phyloP scores from a whole-genome alignment of 768 basidiomycete species.

The Clavulina sp. region DNA sequence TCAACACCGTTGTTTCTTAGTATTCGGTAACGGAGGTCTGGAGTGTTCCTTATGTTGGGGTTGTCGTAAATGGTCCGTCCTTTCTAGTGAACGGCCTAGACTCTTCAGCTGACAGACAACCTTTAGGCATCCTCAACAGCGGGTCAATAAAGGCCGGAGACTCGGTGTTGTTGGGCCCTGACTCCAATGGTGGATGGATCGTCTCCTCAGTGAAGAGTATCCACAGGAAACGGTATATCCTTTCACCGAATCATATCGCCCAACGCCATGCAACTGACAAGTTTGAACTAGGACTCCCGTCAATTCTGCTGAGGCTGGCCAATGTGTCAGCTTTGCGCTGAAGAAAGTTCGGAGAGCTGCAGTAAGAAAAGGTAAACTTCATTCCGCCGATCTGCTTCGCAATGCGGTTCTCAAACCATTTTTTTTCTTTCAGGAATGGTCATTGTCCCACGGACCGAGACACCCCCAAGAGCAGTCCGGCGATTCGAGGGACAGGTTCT shows the following conservation, averaged over 20 bases:
- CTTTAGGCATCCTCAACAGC: slow-evolving; percentile 54
- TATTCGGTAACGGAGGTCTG: slow-evolving; percentile 58
- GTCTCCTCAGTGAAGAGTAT: slow-evolving; percentile 73
- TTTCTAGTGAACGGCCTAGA: too few relatives aligned
- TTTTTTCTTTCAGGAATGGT: slow-evolving; percentile 44
- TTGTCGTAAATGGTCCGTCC: slow-evolving; percentile 1
- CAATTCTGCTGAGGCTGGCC: slow-evolving; percentile 73
- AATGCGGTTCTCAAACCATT: neutral
- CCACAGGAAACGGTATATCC: slow-evolving; percentile 64
- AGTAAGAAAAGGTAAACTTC: slow-evolving; percentile 48
- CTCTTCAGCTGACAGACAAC: too few relatives aligned
- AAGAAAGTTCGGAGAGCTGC: slow-evolving; percentile 70
- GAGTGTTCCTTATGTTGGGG: slow-evolving; percentile 12
- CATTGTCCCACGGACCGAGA: slow-evolving; percentile 61
- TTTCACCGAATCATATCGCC: neutral
- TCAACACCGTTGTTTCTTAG: slow-evolving; percentile 20
- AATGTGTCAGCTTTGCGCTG: slow-evolving; percentile 83
- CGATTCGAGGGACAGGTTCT: slow-evolving; percentile 89
- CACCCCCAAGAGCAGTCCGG: slow-evolving; percentile 59
- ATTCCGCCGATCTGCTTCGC: neutral
- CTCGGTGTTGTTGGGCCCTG: slow-evolving; percentile 71
- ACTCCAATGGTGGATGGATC: slow-evolving; percentile 77
- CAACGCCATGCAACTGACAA: neutral
- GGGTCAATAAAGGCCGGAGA: slow-evolving; percentile 68
- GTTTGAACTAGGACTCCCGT: neutral